Conservation (phyloP, 2,329 filamentous ascomycete species). For the Trichoderma oligosporum region DNA sequence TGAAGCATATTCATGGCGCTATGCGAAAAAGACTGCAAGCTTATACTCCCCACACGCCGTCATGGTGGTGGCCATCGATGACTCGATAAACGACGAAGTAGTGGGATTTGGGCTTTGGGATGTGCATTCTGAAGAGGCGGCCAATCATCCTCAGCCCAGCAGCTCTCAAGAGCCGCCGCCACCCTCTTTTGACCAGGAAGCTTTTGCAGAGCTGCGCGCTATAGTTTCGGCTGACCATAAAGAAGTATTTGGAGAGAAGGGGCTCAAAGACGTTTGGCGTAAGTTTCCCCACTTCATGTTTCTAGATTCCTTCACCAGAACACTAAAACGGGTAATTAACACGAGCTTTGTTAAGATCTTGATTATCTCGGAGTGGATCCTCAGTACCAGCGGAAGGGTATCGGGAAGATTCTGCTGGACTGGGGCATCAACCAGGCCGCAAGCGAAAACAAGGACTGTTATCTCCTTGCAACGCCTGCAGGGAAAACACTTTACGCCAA, state of each 20-base stretch:
- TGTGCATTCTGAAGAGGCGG: conserved; percentile 14
- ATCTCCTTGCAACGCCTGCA: conserved; percentile 20
- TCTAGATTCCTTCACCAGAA: background rate
- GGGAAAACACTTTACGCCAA: conserved; percentile 17
- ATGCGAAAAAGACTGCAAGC: conserved; percentile 19
- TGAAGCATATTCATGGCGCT: conserved; percentile 19
- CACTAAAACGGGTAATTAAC: background rate
- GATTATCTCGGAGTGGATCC: conserved; percentile 24
- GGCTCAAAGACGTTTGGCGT: conserved; percentile 21
- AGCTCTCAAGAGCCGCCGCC: conserved; percentile 8
- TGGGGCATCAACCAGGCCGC: conserved; percentile 21
- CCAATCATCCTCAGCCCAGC: conserved; percentile 2
- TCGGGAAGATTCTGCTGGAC: conserved; percentile 21
- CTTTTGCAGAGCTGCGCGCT: conserved; percentile 16
- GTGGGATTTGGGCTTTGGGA: conserved; percentile 26
- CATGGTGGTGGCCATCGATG: conserved; percentile 24
- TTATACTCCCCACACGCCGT: conserved; percentile 17
- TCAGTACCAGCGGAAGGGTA: conserved; percentile 22
- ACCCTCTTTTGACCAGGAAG: conserved; percentile 20
- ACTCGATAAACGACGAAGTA: conserved; percentile 12
- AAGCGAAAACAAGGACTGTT: conserved; percentile 18
- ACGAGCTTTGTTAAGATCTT: conserved; percentile 18
- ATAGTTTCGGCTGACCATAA: conserved; percentile 11
- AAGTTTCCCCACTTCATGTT: background rate
- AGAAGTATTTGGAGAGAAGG: conserved; percentile 21